Evolutionary conservation across 805 yeast species (phyloP).

Genomic region (Debaryomyces hansenii): DNA sequence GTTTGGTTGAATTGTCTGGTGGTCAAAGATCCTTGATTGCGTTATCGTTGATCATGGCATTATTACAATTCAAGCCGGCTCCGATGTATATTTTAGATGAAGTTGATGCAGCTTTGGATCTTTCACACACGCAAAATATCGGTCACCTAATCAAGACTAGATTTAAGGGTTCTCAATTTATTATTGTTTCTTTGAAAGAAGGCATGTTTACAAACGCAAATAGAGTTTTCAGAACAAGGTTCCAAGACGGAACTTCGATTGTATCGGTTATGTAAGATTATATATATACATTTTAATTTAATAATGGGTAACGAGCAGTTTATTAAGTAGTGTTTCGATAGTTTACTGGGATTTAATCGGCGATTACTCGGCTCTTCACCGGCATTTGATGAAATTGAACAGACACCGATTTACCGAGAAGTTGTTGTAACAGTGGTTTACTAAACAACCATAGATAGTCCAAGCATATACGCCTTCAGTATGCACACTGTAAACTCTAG

Average conservation of each 20-base stretch:
- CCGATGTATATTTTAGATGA: constrained; percentile 98
- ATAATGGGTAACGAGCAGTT: neutral
- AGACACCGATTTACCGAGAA: no score
- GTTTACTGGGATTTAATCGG: no score
- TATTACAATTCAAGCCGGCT: constrained; percentile 94
- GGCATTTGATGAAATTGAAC: no score
- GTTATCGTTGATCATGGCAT: constrained; percentile 84
- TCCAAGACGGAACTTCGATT: constrained; percentile 95
- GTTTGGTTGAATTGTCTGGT: constrained; percentile 91
- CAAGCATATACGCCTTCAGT: no score
- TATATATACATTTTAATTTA: neutral
- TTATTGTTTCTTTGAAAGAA: constrained; percentile 94
- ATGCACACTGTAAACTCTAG: no score
- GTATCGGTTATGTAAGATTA: constrained; percentile 62
- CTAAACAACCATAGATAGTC: no score
- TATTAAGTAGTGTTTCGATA: no score
- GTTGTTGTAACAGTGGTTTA: no score
- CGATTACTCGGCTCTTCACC: no score
- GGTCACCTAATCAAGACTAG: constrained; percentile 95
- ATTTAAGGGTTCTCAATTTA: constrained; percentile 93
- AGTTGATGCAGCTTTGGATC: constrained; percentile 97
- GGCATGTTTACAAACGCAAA: constrained; percentile 99
- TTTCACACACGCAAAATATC: constrained; percentile 95
- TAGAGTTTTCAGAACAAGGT: constrained; percentile 86
- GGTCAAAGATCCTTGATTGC: constrained; percentile 97